Evolutionary conservation across 129 eudicot genomes (phyloP), one percentile per base, ranked within the genome.

Genomic region (Lactuca sativa): DNA sequence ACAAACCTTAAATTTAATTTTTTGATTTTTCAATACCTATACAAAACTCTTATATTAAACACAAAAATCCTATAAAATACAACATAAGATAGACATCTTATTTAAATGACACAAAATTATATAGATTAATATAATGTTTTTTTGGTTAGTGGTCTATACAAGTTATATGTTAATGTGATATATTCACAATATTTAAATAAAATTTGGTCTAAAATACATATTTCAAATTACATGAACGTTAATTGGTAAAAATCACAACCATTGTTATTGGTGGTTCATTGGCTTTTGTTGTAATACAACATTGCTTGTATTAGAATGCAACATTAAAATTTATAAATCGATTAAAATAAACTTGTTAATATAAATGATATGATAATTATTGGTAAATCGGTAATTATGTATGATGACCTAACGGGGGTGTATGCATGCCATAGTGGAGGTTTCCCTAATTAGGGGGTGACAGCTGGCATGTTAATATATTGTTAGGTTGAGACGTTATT

Each of bases 401-500:
- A 66, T 44, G 49, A 53, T 53, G 58, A 53, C 21, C 58, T 53
- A 53, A 53, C 58, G 48, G 67, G 51, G 51, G 52, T 41, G 21
- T 57, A 56, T 56, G 70, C 80, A 76, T 76, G 75, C 65, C 59
- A 76, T 60, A 69, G 75, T 76, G 75, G 66, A 69, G 75, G 75
- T 76, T 62, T 52, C 75, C 80, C 65, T 76, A 69, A 76, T 58
- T 69, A 61, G 75, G 41, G 67, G 80, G 31, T 76, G 80, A 76
- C 80, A 76, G 66, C 76, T 69, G 76, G 75, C 81, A 60, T 7
- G 64, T 8, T 69, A 40, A 61, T 69, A 68, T 77, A 68, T 77
- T 61, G 75, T 69, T 69, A 77, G 76, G 81, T 69, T 77, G 81
- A 77, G 71, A 77, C 81, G 81, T 77, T 70, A 62, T 17, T 54